Conservation (phyloP, 1,284 basidiomycete species). For the Marasmius oreades region DNA sequence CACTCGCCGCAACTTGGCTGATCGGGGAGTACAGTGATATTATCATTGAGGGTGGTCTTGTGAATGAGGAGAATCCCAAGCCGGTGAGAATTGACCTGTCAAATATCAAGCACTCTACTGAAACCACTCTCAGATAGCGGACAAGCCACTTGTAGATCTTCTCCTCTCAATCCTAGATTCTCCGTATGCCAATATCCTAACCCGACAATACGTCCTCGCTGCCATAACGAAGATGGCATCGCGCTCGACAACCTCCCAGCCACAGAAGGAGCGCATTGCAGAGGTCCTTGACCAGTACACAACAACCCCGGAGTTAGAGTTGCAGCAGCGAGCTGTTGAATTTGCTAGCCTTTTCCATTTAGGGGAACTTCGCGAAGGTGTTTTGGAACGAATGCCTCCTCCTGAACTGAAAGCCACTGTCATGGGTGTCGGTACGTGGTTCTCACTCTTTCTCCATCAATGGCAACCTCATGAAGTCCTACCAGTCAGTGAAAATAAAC, state of each 20-base stretch:
- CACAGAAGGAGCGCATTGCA: constrained; percentile 77
- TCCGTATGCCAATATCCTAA: constrained; percentile 90
- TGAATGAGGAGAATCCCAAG: constrained; percentile 83
- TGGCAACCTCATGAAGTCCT: constrained; percentile 3
- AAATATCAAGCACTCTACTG: not conserved
- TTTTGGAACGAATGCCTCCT: constrained; percentile 97
- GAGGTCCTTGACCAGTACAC: constrained; percentile 77
- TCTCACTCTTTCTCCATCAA: constrained; percentile 1
- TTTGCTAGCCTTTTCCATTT: constrained; percentile 82
- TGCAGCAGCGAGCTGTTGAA: constrained; percentile 95
- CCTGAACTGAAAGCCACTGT: constrained; percentile 95
- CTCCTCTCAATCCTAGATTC: constrained; percentile 88
- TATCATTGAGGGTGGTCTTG: constrained; percentile 84
- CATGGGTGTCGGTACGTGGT: constrained; percentile 80
- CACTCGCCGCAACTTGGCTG: constrained; percentile 92
- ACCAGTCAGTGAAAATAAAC: constrained; percentile 88
- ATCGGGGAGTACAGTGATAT: constrained; percentile 97
- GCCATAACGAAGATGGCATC: constrained; percentile 90
- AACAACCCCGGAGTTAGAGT: constrained; percentile 87
- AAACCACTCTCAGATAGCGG: constrained; percentile 51
- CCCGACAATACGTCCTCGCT: constrained; percentile 90
- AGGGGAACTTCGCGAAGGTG: constrained; percentile 80
- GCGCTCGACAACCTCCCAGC: constrained; percentile 57
- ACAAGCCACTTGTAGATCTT: constrained; percentile 84
- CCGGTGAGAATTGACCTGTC: constrained; percentile 38